phyloP scores from a whole-genome alignment of 257 asterid genomes.

The Jacaranda copaia region DNA sequence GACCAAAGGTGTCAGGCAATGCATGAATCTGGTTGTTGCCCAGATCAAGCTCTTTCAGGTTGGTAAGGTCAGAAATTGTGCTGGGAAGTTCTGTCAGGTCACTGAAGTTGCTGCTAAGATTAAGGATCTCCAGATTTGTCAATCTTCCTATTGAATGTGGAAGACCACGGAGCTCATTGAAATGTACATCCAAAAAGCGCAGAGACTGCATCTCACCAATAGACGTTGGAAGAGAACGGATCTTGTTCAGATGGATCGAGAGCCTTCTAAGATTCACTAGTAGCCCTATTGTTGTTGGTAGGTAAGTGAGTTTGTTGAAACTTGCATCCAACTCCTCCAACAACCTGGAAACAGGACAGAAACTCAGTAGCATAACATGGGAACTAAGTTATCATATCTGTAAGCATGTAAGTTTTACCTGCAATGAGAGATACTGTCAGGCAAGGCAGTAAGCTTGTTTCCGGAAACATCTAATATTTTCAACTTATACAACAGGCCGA shows the following conservation, averaged over 20 bases:
- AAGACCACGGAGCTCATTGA: conserved; percentile 83
- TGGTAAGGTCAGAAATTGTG: conserved; percentile 70
- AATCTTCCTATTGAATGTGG: conserved; percentile 73
- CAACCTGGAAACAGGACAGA: conserved; percentile 54
- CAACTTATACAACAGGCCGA: conserved; percentile 73
- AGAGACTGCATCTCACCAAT: conserved; percentile 82
- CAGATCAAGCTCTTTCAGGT: conserved; percentile 82
- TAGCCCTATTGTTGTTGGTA: conserved; percentile 87
- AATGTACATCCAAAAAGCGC: conserved; percentile 62
- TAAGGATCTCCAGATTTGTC: conserved; percentile 70
- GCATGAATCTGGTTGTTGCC: conserved; percentile 94
- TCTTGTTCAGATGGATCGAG: conserved; percentile 71
- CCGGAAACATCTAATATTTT: conserved; percentile 70
- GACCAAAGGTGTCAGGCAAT: conserved; percentile 75
- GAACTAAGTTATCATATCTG: conserved; percentile 1
- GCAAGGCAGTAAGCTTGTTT: conserved; percentile 79
- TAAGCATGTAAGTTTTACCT: conserved; percentile 50
- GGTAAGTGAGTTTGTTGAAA: conserved; percentile 77
- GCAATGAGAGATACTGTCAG: conserved; percentile 92
- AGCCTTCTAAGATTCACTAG: conserved; percentile 65
- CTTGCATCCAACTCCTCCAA: conserved; percentile 77
- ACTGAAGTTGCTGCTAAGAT: conserved; percentile 84
- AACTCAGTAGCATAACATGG: conserved; percentile 28
- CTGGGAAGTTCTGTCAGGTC: conserved; percentile 80
- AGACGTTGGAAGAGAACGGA: conserved; percentile 82